These are phyloP conservation scores for Nemania serpens DNA, from an alignment of 2,329 filamentous ascomycete genomes.

Conservation along the genomic window DNA sequence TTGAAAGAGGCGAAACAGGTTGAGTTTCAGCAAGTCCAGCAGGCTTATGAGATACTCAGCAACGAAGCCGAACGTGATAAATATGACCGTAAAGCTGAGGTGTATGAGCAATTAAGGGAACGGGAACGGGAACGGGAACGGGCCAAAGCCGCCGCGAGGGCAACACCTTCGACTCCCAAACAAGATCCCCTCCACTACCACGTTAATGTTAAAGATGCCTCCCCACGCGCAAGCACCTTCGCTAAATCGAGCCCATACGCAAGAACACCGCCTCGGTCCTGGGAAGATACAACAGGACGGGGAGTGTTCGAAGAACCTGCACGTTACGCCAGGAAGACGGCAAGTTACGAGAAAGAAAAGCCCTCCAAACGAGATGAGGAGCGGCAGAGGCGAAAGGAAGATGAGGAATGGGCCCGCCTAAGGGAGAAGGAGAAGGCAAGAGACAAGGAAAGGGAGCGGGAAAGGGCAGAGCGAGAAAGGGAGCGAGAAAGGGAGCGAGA, in stretches of 20 bases:
- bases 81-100: slow-evolving; percentile 76
- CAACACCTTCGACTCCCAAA: slow-evolving; percentile 43
- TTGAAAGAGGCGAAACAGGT: slow-evolving; percentile 79
- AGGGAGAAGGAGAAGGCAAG: slow-evolving; percentile 26
- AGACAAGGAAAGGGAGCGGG: slow-evolving; percentile 27
- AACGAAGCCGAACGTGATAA: slow-evolving; percentile 72
- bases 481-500: slow-evolving; percentile 40
- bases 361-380: slow-evolving; percentile 48
- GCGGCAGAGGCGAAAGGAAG: slow-evolving; percentile 43
- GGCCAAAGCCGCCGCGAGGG: slow-evolving; percentile 30
- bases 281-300: slow-evolving; percentile 50
- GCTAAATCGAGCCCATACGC: slow-evolving; percentile 43
- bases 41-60: slow-evolving; percentile 88
- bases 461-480: slow-evolving; percentile 15
- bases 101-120: slow-evolving; percentile 59
- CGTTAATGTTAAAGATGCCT: slow-evolving; percentile 58
- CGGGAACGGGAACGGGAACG: slow-evolving; percentile 44
- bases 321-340: slow-evolving; percentile 50
- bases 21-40: slow-evolving; percentile 90
- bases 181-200: slow-evolving; percentile 47
- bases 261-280: slow-evolving; percentile 48
- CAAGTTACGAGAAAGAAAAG: slow-evolving; percentile 52
- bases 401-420: slow-evolving; percentile 31
- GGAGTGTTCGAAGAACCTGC: slow-evolving; percentile 51
- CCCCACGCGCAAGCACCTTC: slow-evolving; percentile 52